Percentiles rank a stretch among this genome's conserved stretches.
Evolutionary conservation across 129 eudicot species (phyloP).

Genomic region (Pseudognaphalium luteoalbum): DNA sequence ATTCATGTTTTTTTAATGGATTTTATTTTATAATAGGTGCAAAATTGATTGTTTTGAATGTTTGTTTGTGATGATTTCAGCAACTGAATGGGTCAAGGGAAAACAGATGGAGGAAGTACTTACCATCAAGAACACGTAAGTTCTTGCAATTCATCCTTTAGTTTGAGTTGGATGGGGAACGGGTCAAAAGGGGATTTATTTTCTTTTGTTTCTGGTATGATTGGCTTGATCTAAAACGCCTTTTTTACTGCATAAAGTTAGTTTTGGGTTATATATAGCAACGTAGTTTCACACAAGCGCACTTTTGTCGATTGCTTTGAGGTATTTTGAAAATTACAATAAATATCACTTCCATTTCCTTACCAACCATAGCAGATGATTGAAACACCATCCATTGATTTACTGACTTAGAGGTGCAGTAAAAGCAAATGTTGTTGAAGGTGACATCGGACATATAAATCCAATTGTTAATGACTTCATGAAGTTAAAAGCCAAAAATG

Average conservation of each 20-base stretch:
- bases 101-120: slow-evolving; percentile 66
- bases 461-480: no score
- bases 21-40: background rate
- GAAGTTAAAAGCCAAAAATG: background rate
- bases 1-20: background rate
- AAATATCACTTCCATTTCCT: no score
- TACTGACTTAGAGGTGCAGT: no score
- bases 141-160: background rate
- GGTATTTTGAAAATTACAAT: no score
- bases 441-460: no score
- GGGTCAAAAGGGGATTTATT: background rate
- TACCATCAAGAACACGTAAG: slow-evolving; percentile 64
- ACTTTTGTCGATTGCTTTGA: background rate
- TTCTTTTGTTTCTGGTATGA: background rate
- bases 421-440: no score
- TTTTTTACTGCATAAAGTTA: no score
- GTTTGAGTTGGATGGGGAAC: background rate
- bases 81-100: slow-evolving; percentile 82
- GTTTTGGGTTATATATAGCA: background rate
- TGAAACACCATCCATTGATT: no score
- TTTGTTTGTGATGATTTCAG: slow-evolving; percentile 35
- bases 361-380: no score
- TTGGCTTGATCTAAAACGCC: no score
- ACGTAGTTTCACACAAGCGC: background rate
- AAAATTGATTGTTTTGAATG: background rate